Evolutionary conservation across 257 asterid species (phyloP), one percentile per base, ranked within the genome.

Genomic region (Apocynum venetum): DNA sequence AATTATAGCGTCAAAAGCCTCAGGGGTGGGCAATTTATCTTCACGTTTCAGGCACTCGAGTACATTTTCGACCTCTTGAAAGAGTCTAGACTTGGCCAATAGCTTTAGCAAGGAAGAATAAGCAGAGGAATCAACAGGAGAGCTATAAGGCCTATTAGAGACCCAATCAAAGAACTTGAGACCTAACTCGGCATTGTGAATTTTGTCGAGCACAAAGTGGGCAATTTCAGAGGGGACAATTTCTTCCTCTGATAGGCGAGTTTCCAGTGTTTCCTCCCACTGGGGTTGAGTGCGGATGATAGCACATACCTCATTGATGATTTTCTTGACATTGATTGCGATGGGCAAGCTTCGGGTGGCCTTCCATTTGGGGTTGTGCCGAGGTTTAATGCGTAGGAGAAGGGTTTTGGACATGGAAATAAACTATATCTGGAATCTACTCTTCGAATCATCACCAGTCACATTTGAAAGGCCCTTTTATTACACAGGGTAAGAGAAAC

Each of bases 21-120:
- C 93, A 0, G 83, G 83, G 0, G 91, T 88, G 8, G 99, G 99
- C 79, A 85, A 83, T 75, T 88, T 90, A 70, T 88, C 96, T 49
- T 86, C 94, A 69, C 86, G 86, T 64, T 80, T 83, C 83, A 88
- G 77, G 71, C 92, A 85, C 80, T 88, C 87, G n/a, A 44, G 65
- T 57, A 95, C 83, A 57, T 11, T 79, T 48, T 88, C 97, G 40
- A 89, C 74, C 79, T 91, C 98, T 14, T 77, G 48, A 52, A 89
- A 79, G 75, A 86, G 84, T 82, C 84, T 87, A 71, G 84, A 89
- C 80, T 85, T 88, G 51, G 97, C 93, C 86, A 95, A 80, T 56
- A 93, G 88, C 93, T 95, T 95, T 67, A 95, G 84, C 48, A 93
- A 89, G 53, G 98, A 90, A 67, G 99, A 95, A 83, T 89, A 93